Percentiles rank a stretch among this genome's conserved stretches.
Evolutionary conservation across 2,329 filamentous ascomycete genomes (phyloP).

Genomic region (Colletotrichum limetticola): DNA sequence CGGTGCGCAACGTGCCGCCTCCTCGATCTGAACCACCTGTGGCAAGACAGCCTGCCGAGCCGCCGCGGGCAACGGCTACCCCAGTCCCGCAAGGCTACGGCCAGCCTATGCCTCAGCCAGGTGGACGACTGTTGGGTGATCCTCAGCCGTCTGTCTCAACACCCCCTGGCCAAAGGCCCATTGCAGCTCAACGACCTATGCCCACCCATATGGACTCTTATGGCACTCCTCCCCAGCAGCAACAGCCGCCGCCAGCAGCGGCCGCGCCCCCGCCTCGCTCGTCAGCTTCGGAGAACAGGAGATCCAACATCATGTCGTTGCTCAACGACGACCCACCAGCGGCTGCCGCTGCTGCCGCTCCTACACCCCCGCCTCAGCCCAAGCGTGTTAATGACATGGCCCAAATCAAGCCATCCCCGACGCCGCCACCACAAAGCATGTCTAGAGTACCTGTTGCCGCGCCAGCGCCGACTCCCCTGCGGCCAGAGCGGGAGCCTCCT

Average conservation of each 20-base stretch:
- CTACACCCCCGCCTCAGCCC: constrained; percentile 41
- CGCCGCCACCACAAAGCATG: constrained; percentile 61
- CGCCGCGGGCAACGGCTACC: constrained; percentile 47
- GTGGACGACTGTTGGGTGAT: constrained; percentile 55
- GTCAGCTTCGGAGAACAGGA: constrained; percentile 64
- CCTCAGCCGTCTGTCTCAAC: constrained; percentile 44
- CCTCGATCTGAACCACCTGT: constrained; percentile 54
- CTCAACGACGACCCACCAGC: constrained; percentile 68
- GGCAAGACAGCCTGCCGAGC: constrained; percentile 53
- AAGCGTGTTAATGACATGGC: constrained; percentile 64
- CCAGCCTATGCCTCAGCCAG: constrained; percentile 52
- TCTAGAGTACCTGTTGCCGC: constrained; percentile 51
- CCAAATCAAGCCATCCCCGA: constrained; percentile 55
- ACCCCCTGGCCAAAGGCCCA: constrained; percentile 38
- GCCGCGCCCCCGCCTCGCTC: constrained; percentile 53
- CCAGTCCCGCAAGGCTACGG: constrained; percentile 48
- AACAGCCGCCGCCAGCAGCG: constrained; percentile 51
- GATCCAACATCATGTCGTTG: constrained; percentile 71
- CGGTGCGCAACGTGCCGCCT: constrained; percentile 47
- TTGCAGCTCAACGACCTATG: constrained; percentile 41
- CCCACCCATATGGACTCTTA: constrained; percentile 46
- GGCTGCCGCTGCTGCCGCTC: constrained; percentile 47
- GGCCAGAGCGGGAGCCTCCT: constrained; percentile 62
- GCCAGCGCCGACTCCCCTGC: constrained; percentile 52
- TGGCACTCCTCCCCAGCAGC: constrained; percentile 42